Conservation (phyloP, 2,329 filamentous ascomycete genomes). For the Exophiala bonariae region DNA sequence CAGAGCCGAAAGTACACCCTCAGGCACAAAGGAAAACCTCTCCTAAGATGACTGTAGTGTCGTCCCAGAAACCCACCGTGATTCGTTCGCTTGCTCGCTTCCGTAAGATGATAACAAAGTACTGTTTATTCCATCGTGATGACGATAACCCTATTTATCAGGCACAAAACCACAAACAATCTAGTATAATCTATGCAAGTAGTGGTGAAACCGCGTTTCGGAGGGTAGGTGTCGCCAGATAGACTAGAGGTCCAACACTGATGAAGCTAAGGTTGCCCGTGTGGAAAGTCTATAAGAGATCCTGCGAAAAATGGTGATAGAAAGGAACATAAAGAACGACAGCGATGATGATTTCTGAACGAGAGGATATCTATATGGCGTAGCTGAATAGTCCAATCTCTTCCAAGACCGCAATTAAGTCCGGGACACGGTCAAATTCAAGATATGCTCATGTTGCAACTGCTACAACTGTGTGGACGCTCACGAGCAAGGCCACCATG, state of each 20-base stretch:
- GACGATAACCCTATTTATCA: constrained; percentile 1
- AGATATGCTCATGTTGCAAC: constrained; percentile 3
- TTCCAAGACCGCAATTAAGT: constrained; percentile 18
- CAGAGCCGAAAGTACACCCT: neutral
- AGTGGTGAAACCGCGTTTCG: neutral
- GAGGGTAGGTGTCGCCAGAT: constrained; percentile 4
- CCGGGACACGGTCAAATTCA: constrained; percentile 5
- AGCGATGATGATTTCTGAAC: constrained; percentile 2
- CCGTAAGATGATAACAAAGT: too few species aligned
- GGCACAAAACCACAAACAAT: constrained; percentile 4
- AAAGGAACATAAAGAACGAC: constrained; percentile 2
- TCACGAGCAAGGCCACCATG: constrained; percentile 5
- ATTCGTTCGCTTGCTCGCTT: too few species aligned
- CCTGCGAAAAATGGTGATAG: constrained; percentile 4
- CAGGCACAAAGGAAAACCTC: neutral
- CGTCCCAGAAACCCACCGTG: constrained; percentile 3
- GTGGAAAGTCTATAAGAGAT: constrained; percentile 3
- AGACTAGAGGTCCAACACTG: neutral
- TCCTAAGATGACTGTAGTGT: constrained; percentile 2
- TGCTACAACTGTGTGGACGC: constrained; percentile 1
- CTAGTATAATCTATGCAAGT: neutral
- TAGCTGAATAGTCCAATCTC: constrained; percentile 9
- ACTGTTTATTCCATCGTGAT: too few species aligned
- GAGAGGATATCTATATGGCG: constrained; percentile 7
- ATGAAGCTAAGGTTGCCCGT: constrained; percentile 4